phyloP scores from a whole-genome alignment of 495 filamentous ascomycete species.

The Xylaria telfairii region DNA sequence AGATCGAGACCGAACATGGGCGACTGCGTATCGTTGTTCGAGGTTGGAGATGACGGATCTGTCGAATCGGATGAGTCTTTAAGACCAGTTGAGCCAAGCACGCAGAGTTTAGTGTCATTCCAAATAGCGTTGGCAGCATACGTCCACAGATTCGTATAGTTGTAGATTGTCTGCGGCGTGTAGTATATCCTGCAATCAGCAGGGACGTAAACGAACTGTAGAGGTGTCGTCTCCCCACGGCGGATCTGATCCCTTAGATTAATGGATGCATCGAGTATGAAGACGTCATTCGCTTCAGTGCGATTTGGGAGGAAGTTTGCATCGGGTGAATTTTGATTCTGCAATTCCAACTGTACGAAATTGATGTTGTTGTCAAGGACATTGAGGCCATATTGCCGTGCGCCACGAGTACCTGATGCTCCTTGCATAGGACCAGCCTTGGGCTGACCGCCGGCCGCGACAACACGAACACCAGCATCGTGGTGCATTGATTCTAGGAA shows the following conservation, averaged over 20 bases:
- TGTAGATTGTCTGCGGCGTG: neutral
- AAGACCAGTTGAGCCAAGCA: neutral
- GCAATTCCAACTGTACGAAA: neutral
- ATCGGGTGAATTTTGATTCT: neutral
- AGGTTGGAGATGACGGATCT: no score
- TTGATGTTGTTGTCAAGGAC: neutral
- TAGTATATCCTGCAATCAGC: neutral
- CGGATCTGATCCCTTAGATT: neutral
- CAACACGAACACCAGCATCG: neutral
- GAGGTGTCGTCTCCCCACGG: neutral
- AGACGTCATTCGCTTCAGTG: neutral
- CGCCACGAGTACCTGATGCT: neutral
- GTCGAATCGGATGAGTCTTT: neutral
- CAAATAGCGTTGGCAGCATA: neutral
- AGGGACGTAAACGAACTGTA: neutral
- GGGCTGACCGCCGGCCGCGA: neutral
- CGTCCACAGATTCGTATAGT: neutral
- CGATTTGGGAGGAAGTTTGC: neutral
- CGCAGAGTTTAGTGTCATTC: neutral
- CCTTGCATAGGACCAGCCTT: neutral
- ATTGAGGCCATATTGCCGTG: neutral
- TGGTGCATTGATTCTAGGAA: neutral
- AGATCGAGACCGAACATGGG: no score
- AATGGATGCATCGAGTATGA: neutral
- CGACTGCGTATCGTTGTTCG: no score